phyloP scores from a whole-genome alignment of 1,139 yeast species.

The Hanseniaspora uvarum region DNA sequence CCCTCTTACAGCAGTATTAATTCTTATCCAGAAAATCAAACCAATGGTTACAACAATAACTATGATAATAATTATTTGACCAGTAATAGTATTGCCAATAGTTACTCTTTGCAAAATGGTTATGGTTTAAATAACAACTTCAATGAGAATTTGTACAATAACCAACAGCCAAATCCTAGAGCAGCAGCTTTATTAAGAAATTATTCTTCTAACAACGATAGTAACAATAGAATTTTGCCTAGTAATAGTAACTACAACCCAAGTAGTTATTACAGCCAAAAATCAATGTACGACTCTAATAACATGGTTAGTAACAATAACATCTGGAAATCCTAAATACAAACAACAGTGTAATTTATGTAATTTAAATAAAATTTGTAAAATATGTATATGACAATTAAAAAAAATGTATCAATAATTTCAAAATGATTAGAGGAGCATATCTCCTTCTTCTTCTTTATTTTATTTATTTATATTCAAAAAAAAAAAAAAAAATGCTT shows the following conservation, averaged over 20 bases:
- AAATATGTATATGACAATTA: background rate
- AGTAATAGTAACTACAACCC: background rate
- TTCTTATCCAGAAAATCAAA: background rate
- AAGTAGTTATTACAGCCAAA: background rate
- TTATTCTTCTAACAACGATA: background rate
- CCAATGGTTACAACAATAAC: background rate
- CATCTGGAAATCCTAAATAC: background rate
- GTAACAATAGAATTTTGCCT: background rate
- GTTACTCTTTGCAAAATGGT: background rate
- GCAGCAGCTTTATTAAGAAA: background rate
- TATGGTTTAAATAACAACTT: background rate
- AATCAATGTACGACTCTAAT: background rate
- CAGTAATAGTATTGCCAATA: background rate
- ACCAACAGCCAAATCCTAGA: background rate
- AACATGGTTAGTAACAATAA: background rate
- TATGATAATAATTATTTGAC: background rate
- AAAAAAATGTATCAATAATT: background rate
- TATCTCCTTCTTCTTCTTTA: background rate
- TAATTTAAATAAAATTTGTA: background rate
- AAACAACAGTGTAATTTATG: no score
- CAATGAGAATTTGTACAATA: background rate
- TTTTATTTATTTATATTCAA: no score
- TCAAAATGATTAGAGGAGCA: background rate
- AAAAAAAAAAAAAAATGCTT: background rate
- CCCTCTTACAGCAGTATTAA: background rate